A percentile compares a stretch with the other conserved stretches of the same genome.
These are phyloP conservation scores for Naganishia albida DNA, from an alignment of 1,284 basidiomycete genomes.

Conservation along the genomic window DNA sequence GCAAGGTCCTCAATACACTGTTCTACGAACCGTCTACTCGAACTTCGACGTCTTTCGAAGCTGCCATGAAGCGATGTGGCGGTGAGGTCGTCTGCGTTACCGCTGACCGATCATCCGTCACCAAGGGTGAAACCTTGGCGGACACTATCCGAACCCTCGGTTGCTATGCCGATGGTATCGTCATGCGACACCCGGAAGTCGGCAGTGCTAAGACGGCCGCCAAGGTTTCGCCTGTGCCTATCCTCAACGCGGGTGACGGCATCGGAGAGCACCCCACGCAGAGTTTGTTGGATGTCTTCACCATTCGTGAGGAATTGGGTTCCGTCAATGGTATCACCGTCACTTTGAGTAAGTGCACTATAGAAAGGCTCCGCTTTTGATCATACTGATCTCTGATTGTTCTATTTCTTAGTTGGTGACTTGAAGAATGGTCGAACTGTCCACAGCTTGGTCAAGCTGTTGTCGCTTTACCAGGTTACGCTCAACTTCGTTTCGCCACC, in stretches of 20 bases:
- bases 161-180: conserved; percentile 94
- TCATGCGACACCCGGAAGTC: conserved; percentile 89
- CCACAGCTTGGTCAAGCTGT: conserved; percentile 89
- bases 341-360: conserved; percentile 62
- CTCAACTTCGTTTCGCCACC: conserved; percentile 95
- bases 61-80: conserved; percentile 97
- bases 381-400: background rate
- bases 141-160: conserved; percentile 94
- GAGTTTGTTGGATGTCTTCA: conserved; percentile 91
- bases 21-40: conserved; percentile 99
- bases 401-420: conserved; percentile 70
- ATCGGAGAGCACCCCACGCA: conserved; percentile 98
- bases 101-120: conserved; percentile 80
- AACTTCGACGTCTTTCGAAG: conserved; percentile 95
- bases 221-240: conserved; percentile 91
- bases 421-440: conserved; percentile 98
- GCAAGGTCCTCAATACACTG: conserved; percentile 87
- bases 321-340: conserved; percentile 96
- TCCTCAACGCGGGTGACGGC: conserved; percentile 96
- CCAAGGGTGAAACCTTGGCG: conserved; percentile 90
- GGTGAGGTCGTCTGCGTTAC: conserved; percentile 88
- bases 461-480: conserved; percentile 85
- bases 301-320: conserved; percentile 95
- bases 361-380: background rate
- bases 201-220: conserved; percentile 89